Conservation (phyloP, 2,329 filamentous ascomycete genomes). For the Uncinocarpus reesii region DNA sequence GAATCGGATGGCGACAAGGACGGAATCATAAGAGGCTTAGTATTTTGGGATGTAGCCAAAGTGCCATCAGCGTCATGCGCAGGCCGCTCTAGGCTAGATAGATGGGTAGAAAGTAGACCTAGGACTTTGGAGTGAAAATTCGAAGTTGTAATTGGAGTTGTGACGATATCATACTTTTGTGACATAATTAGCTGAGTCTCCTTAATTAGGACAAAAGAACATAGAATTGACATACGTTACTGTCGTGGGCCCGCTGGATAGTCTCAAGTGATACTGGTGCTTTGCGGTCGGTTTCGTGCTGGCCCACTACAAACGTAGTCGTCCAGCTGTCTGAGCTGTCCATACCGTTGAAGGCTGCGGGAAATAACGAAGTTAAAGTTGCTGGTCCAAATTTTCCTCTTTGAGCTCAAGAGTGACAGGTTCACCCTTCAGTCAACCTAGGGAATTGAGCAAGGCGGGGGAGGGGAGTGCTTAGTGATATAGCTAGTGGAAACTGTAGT, state of each 20-base stretch:
- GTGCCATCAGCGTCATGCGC: slow-evolving; percentile 30
- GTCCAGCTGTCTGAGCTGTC: slow-evolving; percentile 20
- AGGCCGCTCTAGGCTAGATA: slow-evolving; percentile 35
- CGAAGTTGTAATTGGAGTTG: slow-evolving; percentile 50
- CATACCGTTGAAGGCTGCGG: slow-evolving; percentile 8
- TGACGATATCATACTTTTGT: slow-evolving; percentile 55
- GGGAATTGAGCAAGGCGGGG: too few relatives aligned
- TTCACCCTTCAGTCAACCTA: too few relatives aligned
- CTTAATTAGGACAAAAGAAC: background rate
- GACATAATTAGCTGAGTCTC: slow-evolving; percentile 15
- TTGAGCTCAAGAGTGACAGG: too few relatives aligned
- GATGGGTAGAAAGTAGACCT: slow-evolving; percentile 42
- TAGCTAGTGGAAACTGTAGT: too few relatives aligned
- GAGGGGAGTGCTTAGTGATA: too few relatives aligned
- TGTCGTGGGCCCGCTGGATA: slow-evolving; percentile 47
- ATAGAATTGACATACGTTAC: slow-evolving; percentile 37
- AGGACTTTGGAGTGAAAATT: slow-evolving; percentile 52
- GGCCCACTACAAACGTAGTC: slow-evolving; percentile 50
- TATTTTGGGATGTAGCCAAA: slow-evolving; percentile 33
- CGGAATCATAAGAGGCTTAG: slow-evolving; percentile 32
- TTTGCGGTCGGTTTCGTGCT: slow-evolving; percentile 48
- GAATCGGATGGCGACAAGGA: slow-evolving; percentile 36
- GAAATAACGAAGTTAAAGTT: background rate
- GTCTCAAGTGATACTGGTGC: slow-evolving; percentile 41
- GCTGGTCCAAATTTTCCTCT: too few relatives aligned